These are phyloP conservation scores for Arachis monticola DNA, from an alignment of 331 rosid genomes.

Conservation along the genomic window DNA sequence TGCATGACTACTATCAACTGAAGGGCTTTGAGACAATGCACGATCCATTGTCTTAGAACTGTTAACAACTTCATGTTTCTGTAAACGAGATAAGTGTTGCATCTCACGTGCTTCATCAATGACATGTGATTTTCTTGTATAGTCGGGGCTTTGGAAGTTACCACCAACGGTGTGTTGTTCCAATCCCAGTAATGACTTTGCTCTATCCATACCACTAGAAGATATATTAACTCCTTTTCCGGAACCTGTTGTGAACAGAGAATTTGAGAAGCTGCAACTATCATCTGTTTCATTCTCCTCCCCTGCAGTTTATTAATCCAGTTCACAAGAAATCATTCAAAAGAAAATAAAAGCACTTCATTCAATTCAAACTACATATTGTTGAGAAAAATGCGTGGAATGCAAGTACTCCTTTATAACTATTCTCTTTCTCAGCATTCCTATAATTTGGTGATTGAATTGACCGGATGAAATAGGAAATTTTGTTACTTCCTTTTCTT, in stretches of 20 bases:
- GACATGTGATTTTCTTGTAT: conserved; percentile 12
- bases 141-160: conserved; percentile 44
- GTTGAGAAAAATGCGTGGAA: not conserved
- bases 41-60: conserved; percentile 29
- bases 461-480: not conserved
- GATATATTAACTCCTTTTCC: conserved; percentile 77
- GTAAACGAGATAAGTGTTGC: conserved; percentile 26
- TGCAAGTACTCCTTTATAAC: not conserved
- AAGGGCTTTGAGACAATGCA: conserved; percentile 37
- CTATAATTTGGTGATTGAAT: not conserved
- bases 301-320: conserved; percentile 47
- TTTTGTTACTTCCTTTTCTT: too few relatives aligned
- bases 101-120: conserved; percentile 24
- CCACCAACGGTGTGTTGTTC: conserved; percentile 44
- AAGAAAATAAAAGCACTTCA: not conserved
- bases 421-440: not conserved
- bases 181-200: conserved; percentile 71
- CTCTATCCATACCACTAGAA: conserved; percentile 64
- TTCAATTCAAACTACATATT: not conserved
- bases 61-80: conserved; percentile 34
- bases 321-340: not conserved
- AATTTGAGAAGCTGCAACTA: conserved; percentile 55
- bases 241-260: conserved; percentile 78
- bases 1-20: conserved; percentile 27
- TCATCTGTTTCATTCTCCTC: conserved; percentile 43